Evolutionary conservation across 257 asterid genomes (phyloP).

Genomic region (Schizonepeta tenuifolia): DNA sequence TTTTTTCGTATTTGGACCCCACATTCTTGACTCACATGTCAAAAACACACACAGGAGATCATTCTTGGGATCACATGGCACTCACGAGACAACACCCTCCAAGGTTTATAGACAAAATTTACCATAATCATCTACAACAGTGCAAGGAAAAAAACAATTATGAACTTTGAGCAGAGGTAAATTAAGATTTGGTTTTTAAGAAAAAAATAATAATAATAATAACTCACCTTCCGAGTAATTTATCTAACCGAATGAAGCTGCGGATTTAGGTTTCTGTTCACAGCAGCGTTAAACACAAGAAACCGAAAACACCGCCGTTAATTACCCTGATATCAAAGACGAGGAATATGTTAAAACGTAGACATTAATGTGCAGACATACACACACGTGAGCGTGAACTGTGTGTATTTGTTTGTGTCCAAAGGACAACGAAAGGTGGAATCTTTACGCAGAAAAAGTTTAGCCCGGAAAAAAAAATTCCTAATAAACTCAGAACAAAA

Average conservation of each 20-base stretch:
- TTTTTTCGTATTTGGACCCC: constrained; percentile 27
- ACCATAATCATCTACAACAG: not conserved
- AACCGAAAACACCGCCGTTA: constrained; percentile 29
- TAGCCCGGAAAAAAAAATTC: not conserved
- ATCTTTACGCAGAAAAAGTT: constrained; percentile 19
- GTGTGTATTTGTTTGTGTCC: constrained; percentile 20
- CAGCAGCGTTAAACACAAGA: constrained; percentile 32
- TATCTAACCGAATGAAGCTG: constrained; percentile 26
- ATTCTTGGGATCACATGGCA: constrained; percentile 34
- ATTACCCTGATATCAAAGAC: constrained; percentile 27
- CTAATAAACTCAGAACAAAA: constrained; percentile 19
- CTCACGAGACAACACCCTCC: constrained; percentile 42
- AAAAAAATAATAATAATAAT: too few species aligned
- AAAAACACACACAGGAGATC: constrained; percentile 11
- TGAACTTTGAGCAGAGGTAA: constrained; percentile 27
- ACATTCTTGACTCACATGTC: constrained; percentile 37
- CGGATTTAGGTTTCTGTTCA: constrained; percentile 24
- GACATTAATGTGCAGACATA: not conserved
- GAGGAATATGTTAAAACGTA: not conserved
- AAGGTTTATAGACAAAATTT: constrained; percentile 17
- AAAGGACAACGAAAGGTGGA: constrained; percentile 28
- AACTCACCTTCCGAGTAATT: constrained; percentile 42
- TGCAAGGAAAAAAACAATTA: not conserved
- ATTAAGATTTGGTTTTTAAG: constrained; percentile 16
- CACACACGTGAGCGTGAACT: constrained; percentile 22